Conservation (phyloP, 148 eudicot genomes). For the Vaccinium vitisidaea region DNA sequence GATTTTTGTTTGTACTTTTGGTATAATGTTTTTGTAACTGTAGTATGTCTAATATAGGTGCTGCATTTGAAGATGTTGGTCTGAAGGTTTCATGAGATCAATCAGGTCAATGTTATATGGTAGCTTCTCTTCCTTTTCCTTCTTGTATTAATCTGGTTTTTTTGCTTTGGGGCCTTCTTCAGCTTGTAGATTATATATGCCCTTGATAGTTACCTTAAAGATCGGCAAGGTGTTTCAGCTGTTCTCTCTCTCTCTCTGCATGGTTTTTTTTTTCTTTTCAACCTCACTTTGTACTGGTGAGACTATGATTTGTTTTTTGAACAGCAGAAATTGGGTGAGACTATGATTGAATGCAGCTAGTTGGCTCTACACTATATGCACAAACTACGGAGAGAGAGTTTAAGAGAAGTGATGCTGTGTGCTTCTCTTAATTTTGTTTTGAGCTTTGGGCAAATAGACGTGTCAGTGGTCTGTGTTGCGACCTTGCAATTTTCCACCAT, state of each 20-base stretch:
- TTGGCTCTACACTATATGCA: neutral
- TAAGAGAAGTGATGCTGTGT: neutral
- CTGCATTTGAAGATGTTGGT: neutral
- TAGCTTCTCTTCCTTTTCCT: conserved; percentile 1
- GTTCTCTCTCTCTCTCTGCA: neutral
- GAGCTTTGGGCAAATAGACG: too few species aligned
- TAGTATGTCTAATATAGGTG: conserved; percentile 2
- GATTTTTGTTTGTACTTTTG: neutral
- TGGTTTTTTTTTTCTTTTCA: neutral
- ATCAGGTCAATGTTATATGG: neutral
- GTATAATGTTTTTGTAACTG: conserved; percentile 1
- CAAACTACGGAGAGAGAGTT: neutral
- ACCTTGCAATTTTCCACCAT: neutral
- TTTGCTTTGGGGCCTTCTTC: neutral
- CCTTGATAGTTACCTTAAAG: neutral
- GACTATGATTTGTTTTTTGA: too few species aligned
- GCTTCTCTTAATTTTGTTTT: too few species aligned
- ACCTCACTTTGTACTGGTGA: neutral
- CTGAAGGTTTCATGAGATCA: conserved; percentile 6
- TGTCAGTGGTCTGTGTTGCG: neutral
- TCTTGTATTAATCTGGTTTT: neutral
- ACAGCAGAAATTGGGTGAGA: too few species aligned
- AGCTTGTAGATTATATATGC: neutral
- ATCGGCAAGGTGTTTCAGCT: neutral
- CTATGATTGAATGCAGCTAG: neutral